Conservation (phyloP, 768 basidiomycete genomes). For the Tephrocybe sp. region DNA sequence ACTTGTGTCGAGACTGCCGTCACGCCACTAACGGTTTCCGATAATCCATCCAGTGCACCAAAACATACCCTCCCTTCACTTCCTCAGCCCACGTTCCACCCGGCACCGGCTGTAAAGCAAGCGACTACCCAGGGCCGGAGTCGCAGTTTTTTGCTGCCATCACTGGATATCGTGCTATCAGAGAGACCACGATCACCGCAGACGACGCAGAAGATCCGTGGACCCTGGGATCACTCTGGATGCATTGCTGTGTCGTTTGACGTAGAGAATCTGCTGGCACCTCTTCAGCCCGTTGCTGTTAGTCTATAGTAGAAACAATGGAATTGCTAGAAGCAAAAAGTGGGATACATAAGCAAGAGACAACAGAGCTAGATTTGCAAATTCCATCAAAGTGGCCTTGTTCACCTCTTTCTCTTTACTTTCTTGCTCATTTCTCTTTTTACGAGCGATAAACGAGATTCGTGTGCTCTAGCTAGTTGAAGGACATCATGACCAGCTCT, state of each 20-base stretch:
- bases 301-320: slow-evolving; percentile 12
- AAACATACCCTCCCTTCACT: slow-evolving; percentile 69
- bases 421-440: slow-evolving; percentile 26
- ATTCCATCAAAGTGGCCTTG: slow-evolving; percentile 19
- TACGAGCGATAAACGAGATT: slow-evolving; percentile 30
- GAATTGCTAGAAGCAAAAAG: not conserved
- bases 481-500: slow-evolving; percentile 72
- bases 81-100: slow-evolving; percentile 53
- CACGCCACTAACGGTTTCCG: slow-evolving; percentile 9
- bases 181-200: slow-evolving; percentile 18
- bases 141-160: slow-evolving; percentile 13
- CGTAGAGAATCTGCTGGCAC: slow-evolving; percentile 45
- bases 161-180: slow-evolving; percentile 5
- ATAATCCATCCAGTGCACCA: slow-evolving; percentile 37
- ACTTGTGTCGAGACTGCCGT: not conserved
- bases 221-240: slow-evolving; percentile 62
- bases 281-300: slow-evolving; percentile 46
- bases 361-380: slow-evolving; percentile 25
- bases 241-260: slow-evolving; percentile 43
- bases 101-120: slow-evolving; percentile 22
- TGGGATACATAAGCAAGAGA: slow-evolving; percentile 29
- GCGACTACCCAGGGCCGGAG: slow-evolving; percentile 13
- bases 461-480: slow-evolving; percentile 21
- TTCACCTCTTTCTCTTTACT: slow-evolving; percentile 26
- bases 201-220: slow-evolving; percentile 31